Base-by-base conservation (phyloP, 2,329 filamentous ascomycete species). In the Dothiorella sarmentorum region DNA sequence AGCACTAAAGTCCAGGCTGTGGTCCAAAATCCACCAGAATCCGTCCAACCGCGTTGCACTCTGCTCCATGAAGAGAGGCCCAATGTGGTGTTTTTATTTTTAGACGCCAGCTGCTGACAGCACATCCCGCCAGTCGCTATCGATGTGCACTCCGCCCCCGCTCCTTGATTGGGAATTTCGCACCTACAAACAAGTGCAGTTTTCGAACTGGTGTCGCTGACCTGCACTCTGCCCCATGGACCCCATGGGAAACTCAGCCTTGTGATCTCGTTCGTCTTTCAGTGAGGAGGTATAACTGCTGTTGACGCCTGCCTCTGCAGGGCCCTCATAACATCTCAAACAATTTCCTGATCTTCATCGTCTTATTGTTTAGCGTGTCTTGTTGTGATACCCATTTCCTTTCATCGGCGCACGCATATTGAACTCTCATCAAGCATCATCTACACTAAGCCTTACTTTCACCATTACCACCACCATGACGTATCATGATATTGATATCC, bases 401-500 rank as follows among this genome's bases (percentile, higher is more conserved):
- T 35, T 24, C 18, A 35, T 26, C 7, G 6, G 26, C 13, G 29
- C n/a, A 13, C 31, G 10, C 26, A 7, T 38, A 10, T 26, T 29
- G n/a, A 18, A 13, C 18, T 29, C 5, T 26, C 22, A 53, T 2
- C 7, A 15, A 13, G 7, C 11, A 17, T 2, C 22, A 27, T 38
- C 3, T 22, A 2, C 7, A 17, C 24, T 5, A 1, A 20, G 20
- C n/a, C 7, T 7, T 17, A 4, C 20, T 11, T 40, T 20, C 7
- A 4, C 15, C 1, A 15, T 4, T 1, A 18, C 10, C 11, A 17
- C 4, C 38, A 43, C 24, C 13, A 56, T 56, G 52, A 18, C 42
- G 7, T 56, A 56, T 11, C 52, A 56, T 18, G 52, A 56, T 35
- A 56, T 56, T 10, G 38, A 45, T 17, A 45, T 56, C 24, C 52